Evolutionary conservation across 2,329 filamentous ascomycete species (phyloP).

Genomic region (Aureobasidium subglaciale): DNA sequence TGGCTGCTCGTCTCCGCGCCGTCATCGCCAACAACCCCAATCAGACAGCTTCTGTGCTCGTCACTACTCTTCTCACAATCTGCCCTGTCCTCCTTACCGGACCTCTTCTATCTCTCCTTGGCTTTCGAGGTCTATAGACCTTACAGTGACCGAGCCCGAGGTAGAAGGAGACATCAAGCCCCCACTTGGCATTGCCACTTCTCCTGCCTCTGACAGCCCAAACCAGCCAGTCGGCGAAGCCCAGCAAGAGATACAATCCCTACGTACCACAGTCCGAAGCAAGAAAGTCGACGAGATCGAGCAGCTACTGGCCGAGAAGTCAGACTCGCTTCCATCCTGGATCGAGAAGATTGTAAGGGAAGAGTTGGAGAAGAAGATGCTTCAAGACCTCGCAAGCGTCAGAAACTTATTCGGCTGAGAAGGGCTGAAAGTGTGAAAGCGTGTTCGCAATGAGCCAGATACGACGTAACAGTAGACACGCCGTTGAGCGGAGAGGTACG

Average conservation of each 20-base stretch:
- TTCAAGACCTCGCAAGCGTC: background rate
- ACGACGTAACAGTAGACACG: too few species aligned
- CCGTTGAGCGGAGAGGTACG: too few species aligned
- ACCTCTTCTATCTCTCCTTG: background rate
- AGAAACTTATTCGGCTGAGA: background rate
- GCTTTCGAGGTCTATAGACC: background rate
- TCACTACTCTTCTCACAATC: background rate
- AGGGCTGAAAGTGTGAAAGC: too few species aligned
- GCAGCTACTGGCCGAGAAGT: background rate
- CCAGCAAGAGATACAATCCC: background rate
- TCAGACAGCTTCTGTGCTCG: background rate
- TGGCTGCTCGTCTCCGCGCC: background rate
- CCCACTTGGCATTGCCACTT: background rate
- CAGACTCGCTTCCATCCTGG: background rate
- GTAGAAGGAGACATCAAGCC: background rate
- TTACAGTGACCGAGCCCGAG: background rate
- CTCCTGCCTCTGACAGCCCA: background rate
- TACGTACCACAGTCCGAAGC: background rate
- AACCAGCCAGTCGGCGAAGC: background rate
- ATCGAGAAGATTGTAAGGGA: background rate
- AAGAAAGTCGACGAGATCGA: background rate
- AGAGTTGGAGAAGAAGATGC: background rate
- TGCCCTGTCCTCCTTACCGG: slow-evolving; percentile 1
- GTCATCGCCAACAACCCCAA: background rate
- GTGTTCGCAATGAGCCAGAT: too few species aligned